Base-by-base conservation (phyloP, 1,284 basidiomycete genomes). In the Cryptococcus sp. region DNA sequence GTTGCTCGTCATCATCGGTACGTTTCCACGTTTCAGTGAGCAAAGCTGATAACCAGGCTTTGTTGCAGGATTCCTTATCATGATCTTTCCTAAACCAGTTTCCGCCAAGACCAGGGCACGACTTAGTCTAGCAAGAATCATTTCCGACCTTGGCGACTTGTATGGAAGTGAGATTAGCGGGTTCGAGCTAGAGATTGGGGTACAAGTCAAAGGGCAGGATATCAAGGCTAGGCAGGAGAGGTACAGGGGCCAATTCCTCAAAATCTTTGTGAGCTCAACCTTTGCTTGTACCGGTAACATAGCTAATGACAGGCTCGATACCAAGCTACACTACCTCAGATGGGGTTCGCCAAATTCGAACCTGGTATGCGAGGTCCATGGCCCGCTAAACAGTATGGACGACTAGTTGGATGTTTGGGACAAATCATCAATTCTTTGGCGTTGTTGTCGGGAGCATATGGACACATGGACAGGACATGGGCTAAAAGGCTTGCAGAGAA, bases 1-100 rank as follows among this genome's bases (percentile, higher is more conserved):
- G 2, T 52, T 76, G 0, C 66, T 76, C 1, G 74, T 76, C 23
- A 58, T 76, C 34, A 70, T 76, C 41, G 75, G 73, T 63, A 36
- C 44, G 60, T 50, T n/a, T n/a, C n/a, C n/a, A 3, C 25, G n/a
- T 18, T 22, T 16, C n/a, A n/a, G 10, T 11, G 2, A 16, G 14
- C 41, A 32, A 36, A 41, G 21, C 42, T 24, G 9, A 25, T 21
- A 24, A 1, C 9, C 47, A 70, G 66, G 73, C 22, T 74, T 74
- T 49, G 59, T 61, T 0, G 72, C 62, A 2, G 66, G 60, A 0
- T 72, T 74, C 48, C 55, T 74, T 37, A 57, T 74, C 57, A 67
- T 69, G 56, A 48, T 74, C 21, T 61, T 75, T 53, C 74, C 73
- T n/a, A 63, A 59, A 18, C 72, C 73, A 1, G 53, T 60, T 4